These are phyloP conservation scores for Wickerhamomyces sp. DNA, from an alignment of 1,139 yeast genomes.

Conservation along the genomic window DNA sequence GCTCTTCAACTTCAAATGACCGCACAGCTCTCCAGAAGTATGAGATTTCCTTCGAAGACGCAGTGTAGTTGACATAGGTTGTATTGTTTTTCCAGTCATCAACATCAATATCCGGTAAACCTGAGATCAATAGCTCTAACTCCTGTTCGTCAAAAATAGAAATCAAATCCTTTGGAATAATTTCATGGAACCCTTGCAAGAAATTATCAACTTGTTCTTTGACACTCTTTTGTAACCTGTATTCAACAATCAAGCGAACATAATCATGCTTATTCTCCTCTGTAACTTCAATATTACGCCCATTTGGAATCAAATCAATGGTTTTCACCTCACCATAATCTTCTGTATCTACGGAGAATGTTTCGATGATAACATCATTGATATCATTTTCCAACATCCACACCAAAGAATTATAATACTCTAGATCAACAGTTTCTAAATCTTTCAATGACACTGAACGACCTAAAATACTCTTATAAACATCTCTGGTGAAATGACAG, in stretches of 20 bases:
- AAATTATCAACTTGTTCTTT: conserved; percentile 86
- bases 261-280: conserved; percentile 90
- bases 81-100: conserved; percentile 94
- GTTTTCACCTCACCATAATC: conserved; percentile 88
- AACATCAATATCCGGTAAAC: conserved; percentile 93
- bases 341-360: conserved; percentile 89
- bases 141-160: conserved; percentile 95
- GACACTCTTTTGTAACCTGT: conserved; percentile 77
- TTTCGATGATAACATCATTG: conserved; percentile 94
- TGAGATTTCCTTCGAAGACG: conserved; percentile 82
- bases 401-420: conserved; percentile 83
- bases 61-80: conserved; percentile 75
- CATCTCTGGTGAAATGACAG: conserved; percentile 94
- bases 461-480: conserved; percentile 82
- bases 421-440: conserved; percentile 91
- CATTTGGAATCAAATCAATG: conserved; percentile 77
- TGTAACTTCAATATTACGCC: conserved; percentile 80
- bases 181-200: conserved; percentile 83
- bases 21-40: conserved; percentile 99
- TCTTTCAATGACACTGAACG: conserved; percentile 83
- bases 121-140: conserved; percentile 85
- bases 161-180: conserved; percentile 83
- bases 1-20: conserved; percentile 89
- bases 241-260: conserved; percentile 81
- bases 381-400: conserved; percentile 98